Evolutionary conservation across 2,329 filamentous ascomycete genomes (phyloP).

Genomic region (Aspergillus novofumigatus): DNA sequence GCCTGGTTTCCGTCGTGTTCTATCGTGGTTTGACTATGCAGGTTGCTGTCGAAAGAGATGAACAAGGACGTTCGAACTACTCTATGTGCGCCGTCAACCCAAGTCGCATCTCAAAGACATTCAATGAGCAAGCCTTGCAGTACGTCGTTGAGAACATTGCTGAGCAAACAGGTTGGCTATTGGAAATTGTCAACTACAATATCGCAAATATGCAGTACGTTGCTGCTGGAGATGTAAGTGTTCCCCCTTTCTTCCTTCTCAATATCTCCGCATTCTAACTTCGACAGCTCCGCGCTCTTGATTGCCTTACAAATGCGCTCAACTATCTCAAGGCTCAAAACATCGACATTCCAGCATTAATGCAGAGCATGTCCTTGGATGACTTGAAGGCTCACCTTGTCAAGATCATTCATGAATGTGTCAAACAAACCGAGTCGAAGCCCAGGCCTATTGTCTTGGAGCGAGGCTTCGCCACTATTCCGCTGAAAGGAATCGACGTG

Average conservation of each 20-base stretch:
- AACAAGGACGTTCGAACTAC: conserved; percentile 90
- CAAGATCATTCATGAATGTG: conserved; percentile 85
- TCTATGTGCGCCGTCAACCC: conserved; percentile 99
- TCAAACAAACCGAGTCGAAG: conserved; percentile 83
- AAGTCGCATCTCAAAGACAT: conserved; percentile 95
- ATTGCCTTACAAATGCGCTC: conserved; percentile 70
- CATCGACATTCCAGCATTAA: conserved; percentile 92
- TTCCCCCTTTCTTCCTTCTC: conserved; percentile 9
- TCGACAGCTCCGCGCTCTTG: conserved; percentile 55
- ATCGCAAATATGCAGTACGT: conserved; percentile 69
- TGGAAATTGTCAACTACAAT: conserved; percentile 98
- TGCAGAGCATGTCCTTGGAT: conserved; percentile 78
- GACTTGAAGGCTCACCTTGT: conserved; percentile 86
- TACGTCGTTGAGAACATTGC: conserved; percentile 95
- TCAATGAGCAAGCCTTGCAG: conserved; percentile 94
- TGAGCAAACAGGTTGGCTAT: conserved; percentile 87
- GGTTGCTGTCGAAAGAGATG: conserved; percentile 95
- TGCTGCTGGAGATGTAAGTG: conserved; percentile 58
- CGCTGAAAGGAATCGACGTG: conserved; percentile 94
- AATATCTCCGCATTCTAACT: conserved; percentile 15
- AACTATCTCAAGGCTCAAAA: conserved; percentile 97
- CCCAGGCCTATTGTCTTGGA: conserved; percentile 83
- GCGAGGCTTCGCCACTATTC: conserved; percentile 94
- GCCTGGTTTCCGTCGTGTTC: conserved; percentile 95
- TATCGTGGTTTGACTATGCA: conserved; percentile 99